Evolutionary conservation across 2,329 filamentous ascomycete genomes (phyloP), one percentile per base, ranked within the genome.

Genomic region (Aureobasidium namibiae): DNA sequence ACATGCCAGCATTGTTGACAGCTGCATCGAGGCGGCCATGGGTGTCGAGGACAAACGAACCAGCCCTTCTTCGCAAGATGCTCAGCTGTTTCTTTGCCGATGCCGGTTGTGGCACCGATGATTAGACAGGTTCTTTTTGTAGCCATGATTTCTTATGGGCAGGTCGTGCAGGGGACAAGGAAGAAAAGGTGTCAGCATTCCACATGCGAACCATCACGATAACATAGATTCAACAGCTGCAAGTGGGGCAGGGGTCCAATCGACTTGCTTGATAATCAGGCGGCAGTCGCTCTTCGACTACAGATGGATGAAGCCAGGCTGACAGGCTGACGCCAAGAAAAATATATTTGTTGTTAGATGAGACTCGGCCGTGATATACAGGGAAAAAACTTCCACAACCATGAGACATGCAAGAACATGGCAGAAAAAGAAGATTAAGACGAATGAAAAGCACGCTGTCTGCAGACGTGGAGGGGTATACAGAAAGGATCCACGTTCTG

Each of bases 401-500:
- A n/a, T 45, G 13, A 14, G 34, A 33, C 14, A 13, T 18, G 10
- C n/a, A 1, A 26, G n/a, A 50, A 16, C 3, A 39, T 13, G 4
- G 14, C 11, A 14, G 10, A 11, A 14, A 13, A 50, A 16, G 21
- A 14, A 44, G 13, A 26, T 44, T 44, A 44, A 16, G 41, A 16
- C 16, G 13, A 44, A 11, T 41, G 16, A 31, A 44, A 14, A 26
- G 23, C 21, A 14, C 11, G 21, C 49, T 41, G 33, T 31, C 36
- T 53, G 50, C 50, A 54, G 50, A 42, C 6, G 38, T 42, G 50
- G 50, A 54, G 50, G 50, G 50, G 50, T 54, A 54, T 54, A 54
- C 36, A 23, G 50, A 54, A 31, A 41, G 11, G n/a, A 42, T 41
- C 36, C 50, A 54, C 48, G 11, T 14, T 54, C 50, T 54, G 50